A percentile compares a stretch with the other conserved stretches of the same genome.
Conservation (phyloP, 768 basidiomycete genomes). For the Pisolithus tinctorius region DNA sequence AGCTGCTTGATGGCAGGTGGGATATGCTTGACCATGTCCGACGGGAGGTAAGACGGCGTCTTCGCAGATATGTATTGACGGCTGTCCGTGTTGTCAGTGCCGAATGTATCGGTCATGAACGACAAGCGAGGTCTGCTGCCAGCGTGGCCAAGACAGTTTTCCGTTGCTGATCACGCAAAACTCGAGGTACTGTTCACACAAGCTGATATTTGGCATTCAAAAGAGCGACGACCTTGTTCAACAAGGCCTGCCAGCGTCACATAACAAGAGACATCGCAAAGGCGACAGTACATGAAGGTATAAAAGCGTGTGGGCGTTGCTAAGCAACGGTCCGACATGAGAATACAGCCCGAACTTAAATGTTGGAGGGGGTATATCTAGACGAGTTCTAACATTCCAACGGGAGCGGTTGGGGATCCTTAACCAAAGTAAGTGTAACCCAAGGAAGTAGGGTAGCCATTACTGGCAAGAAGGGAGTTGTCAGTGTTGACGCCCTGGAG, state of each 20-base stretch:
- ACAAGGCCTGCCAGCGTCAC: constrained; percentile 1
- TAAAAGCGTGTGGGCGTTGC: not conserved
- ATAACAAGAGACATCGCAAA: not conserved
- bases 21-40: constrained; percentile 38
- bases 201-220: not conserved
- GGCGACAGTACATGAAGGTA: not conserved
- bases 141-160: no score
- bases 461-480: constrained; percentile 43
- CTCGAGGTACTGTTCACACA: no score
- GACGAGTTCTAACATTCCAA: not conserved
- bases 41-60: not conserved
- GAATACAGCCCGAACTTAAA: not conserved
- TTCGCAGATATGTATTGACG: not conserved
- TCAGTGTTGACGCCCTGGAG: constrained; percentile 46
- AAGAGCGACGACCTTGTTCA: not conserved
- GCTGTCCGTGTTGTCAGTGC: not conserved
- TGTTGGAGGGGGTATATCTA: not conserved
- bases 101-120: not conserved
- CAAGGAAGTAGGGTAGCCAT: constrained; percentile 44
- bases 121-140: not conserved
- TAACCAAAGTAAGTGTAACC: constrained; percentile 41
- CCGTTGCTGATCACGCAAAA: no score
- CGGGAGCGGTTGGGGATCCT: not conserved
- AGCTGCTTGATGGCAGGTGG: constrained; percentile 68
- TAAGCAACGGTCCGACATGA: not conserved